Conservation (phyloP, 2,329 filamentous ascomycete genomes). For the Fusarium sp. region DNA sequence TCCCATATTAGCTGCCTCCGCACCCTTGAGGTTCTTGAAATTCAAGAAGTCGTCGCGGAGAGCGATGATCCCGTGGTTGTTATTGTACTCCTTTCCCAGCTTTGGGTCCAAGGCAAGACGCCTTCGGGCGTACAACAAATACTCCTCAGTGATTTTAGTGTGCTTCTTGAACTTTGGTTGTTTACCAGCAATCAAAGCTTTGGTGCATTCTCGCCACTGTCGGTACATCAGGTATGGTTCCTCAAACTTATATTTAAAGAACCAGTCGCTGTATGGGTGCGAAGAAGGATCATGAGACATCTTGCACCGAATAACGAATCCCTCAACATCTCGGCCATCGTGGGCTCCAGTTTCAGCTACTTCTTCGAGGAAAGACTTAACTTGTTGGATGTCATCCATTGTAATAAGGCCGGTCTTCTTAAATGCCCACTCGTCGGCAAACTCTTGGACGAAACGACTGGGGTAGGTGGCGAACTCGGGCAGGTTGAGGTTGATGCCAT, state of each 20-base stretch:
- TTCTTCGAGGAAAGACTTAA: slow-evolving; percentile 83
- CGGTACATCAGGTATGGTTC: slow-evolving; percentile 99
- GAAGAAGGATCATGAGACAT: slow-evolving; percentile 63
- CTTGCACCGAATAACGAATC: slow-evolving; percentile 94
- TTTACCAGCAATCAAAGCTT: slow-evolving; percentile 81
- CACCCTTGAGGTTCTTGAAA: slow-evolving; percentile 84
- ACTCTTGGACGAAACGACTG: slow-evolving; percentile 83
- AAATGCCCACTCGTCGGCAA: slow-evolving; percentile 94
- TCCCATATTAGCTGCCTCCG: slow-evolving; percentile 86
- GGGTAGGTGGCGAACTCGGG: slow-evolving; percentile 91
- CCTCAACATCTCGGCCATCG: slow-evolving; percentile 92
- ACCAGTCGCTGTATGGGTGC: slow-evolving; percentile 85
- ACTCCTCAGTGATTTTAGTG: slow-evolving; percentile 88
- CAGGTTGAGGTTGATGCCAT: slow-evolving; percentile 96
- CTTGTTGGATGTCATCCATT: slow-evolving; percentile 78
- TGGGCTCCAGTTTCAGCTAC: slow-evolving; percentile 91
- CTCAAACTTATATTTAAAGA: slow-evolving; percentile 99
- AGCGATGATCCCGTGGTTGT: slow-evolving; percentile 95
- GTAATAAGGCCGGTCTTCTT: slow-evolving; percentile 84
- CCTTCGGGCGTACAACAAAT: slow-evolving; percentile 82
- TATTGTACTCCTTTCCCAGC: slow-evolving; percentile 77
- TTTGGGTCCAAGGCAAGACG: slow-evolving; percentile 75
- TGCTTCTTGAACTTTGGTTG: slow-evolving; percentile 87
- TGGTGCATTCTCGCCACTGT: slow-evolving; percentile 98
- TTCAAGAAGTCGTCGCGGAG: slow-evolving; percentile 88